phyloP scores from a whole-genome alignment of 179 eudicot genomes.

The Actinidia chinensis region DNA sequence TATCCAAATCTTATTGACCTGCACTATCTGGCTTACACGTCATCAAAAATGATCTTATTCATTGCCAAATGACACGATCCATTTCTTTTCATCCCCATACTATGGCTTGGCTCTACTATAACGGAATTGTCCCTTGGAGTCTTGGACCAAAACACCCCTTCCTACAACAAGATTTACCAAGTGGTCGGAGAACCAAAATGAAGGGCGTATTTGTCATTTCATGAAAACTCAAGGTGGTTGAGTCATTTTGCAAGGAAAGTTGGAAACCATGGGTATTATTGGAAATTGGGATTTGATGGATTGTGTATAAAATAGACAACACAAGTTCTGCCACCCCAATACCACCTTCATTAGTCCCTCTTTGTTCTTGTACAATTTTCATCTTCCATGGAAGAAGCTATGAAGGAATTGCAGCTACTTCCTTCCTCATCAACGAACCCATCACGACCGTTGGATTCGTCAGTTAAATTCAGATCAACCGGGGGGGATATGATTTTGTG shows the following conservation, averaged over 20 bases:
- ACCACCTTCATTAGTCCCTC: constrained; percentile 8
- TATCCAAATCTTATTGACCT: too few relatives aligned
- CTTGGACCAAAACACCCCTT: constrained; percentile 20
- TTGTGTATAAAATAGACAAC: constrained; percentile 11
- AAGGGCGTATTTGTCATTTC: constrained; percentile 21
- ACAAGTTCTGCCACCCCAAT: constrained; percentile 22
- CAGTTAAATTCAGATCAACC: constrained; percentile 17
- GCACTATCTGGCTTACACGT: too few relatives aligned
- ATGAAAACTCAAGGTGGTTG: neutral
- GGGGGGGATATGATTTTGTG: constrained; percentile 3
- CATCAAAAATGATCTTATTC: constrained; percentile 23
- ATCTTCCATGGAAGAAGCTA: constrained; percentile 64
- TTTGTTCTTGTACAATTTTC: neutral
- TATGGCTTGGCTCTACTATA: neutral
- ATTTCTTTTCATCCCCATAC: constrained; percentile 19
- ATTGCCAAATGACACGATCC: constrained; percentile 45
- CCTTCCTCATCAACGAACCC: constrained; percentile 42
- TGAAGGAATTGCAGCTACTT: constrained; percentile 71
- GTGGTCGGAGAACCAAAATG: neutral
- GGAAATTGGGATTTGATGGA: neutral
- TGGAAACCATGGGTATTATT: constrained; percentile 16
- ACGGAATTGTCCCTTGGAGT: constrained; percentile 32
- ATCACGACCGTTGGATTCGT: constrained; percentile 33
- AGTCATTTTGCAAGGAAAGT: constrained; percentile 28
- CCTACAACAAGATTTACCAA: neutral